A percentile compares a stretch with the other conserved stretches of the same genome.
These are phyloP conservation scores for Suhomyces sp. DNA, from an alignment of 805 yeast genomes.

Conservation along the genomic window DNA sequence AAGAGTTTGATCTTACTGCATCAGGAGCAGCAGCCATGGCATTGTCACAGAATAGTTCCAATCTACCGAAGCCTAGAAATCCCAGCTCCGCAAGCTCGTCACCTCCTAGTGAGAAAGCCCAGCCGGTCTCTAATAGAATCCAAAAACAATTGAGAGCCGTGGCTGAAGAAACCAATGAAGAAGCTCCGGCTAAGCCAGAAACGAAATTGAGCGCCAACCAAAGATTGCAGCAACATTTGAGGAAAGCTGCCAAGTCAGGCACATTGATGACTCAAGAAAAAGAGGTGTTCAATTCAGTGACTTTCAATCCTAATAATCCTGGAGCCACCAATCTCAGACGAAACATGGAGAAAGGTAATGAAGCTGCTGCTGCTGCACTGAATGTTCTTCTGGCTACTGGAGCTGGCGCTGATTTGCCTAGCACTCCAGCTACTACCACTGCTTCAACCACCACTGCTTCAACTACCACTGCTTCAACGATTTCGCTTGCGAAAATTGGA, in stretches of 20 bases:
- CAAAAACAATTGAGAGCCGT: slow-evolving; percentile 16
- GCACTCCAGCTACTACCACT: neutral
- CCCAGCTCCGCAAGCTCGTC: neutral
- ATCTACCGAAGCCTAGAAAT: slow-evolving; percentile 12
- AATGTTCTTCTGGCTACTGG: neutral
- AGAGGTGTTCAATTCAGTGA: slow-evolving; percentile 33
- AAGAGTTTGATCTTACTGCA: slow-evolving; percentile 10
- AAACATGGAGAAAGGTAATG: neutral
- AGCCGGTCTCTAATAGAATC: slow-evolving; percentile 9
- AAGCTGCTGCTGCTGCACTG: neutral
- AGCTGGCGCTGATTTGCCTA: neutral
- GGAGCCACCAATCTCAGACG: slow-evolving; percentile 14
- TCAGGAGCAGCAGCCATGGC: slow-evolving; percentile 38
- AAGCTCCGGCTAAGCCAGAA: neutral
- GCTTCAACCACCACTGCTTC: too few relatives aligned
- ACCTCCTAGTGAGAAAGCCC: neutral
- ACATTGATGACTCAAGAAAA: slow-evolving; percentile 36
- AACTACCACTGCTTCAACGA: neutral
- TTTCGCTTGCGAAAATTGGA: slow-evolving; percentile 1
- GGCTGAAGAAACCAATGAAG: slow-evolving; percentile 16
- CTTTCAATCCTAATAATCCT: slow-evolving; percentile 40
- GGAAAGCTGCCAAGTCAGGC: slow-evolving; percentile 38
- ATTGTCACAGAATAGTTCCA: slow-evolving; percentile 16
- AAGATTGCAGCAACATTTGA: slow-evolving; percentile 36
- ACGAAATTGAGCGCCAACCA: slow-evolving; percentile 34